Percentiles rank a stretch among this genome's conserved stretches.
These are phyloP conservation scores for Trypethelium eluteriae DNA, from an alignment of 495 filamentous ascomycete species.

Conservation along the genomic window DNA sequence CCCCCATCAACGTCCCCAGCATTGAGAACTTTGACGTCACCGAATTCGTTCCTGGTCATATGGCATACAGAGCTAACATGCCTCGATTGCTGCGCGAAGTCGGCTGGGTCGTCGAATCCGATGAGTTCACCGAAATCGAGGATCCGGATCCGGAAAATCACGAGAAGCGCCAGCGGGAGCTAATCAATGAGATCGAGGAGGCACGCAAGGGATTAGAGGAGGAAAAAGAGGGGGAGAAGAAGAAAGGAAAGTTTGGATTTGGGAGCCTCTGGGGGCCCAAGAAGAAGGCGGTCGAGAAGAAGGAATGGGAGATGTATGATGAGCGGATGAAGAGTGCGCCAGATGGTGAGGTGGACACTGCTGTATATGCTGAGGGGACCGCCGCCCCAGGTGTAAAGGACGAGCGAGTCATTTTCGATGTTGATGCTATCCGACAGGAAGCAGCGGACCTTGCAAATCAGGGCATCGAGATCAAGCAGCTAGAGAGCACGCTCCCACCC, in stretches of 20 bases:
- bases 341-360: constrained; percentile 35
- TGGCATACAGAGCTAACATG: constrained; percentile 92
- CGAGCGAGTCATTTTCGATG: constrained; percentile 75
- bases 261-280: constrained; percentile 45
- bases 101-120: constrained; percentile 82
- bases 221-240: constrained; percentile 57
- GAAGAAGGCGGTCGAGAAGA: constrained; percentile 68
- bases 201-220: constrained; percentile 78
- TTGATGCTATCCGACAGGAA: constrained; percentile 75
- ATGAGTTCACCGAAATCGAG: constrained; percentile 95
- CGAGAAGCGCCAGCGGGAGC: constrained; percentile 74
- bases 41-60: constrained; percentile 80
- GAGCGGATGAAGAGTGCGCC: constrained; percentile 36
- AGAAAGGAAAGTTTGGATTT: constrained; percentile 68
- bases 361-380: background rate
- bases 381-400: constrained; percentile 23
- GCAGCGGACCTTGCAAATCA: constrained; percentile 68
- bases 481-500: constrained; percentile 79
- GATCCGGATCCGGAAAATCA: constrained; percentile 96
- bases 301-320: constrained; percentile 94
- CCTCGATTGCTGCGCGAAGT: constrained; percentile 74
- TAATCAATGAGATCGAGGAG: constrained; percentile 95
- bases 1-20: constrained; percentile 67
- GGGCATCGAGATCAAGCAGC: constrained; percentile 65
- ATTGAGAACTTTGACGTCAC: constrained; percentile 90